phyloP scores from a whole-genome alignment of 179 eudicot genomes.

The Vitellaria paradoxa region DNA sequence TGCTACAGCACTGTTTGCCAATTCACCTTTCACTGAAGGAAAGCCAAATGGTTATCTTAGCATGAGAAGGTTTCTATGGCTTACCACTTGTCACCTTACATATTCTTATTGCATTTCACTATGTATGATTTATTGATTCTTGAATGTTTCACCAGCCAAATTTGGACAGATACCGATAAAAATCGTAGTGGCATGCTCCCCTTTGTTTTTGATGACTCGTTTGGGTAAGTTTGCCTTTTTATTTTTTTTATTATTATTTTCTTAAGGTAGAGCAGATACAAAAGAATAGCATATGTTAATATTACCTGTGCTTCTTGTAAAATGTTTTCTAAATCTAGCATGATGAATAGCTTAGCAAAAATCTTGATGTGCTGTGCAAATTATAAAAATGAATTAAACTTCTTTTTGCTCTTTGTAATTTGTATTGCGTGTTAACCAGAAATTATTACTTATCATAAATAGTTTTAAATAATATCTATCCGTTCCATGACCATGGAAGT shows the following conservation, averaged over 20 bases:
- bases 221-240: slow-evolving; percentile 62
- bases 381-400: not conserved
- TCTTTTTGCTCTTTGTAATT: not conserved
- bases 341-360: not conserved
- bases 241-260: no score
- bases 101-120: not conserved
- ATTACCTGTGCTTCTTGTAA: not conserved
- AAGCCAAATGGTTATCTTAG: slow-evolving; percentile 96
- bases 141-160: slow-evolving; percentile 58
- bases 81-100: slow-evolving; percentile 5
- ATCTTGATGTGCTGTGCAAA: not conserved
- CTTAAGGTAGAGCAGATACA: not conserved
- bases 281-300: not conserved
- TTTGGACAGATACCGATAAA: slow-evolving; percentile 96
- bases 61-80: slow-evolving; percentile 71
- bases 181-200: slow-evolving; percentile 97
- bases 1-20: slow-evolving; percentile 97
- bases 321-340: not conserved
- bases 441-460: not conserved
- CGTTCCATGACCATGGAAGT: not conserved
- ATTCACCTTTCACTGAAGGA: slow-evolving; percentile 98
- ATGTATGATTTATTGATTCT: slow-evolving; percentile 8
- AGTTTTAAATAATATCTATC: not conserved
- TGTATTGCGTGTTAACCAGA: not conserved
- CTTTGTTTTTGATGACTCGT: slow-evolving; percentile 90